phyloP scores from a whole-genome alignment of 2,329 filamentous ascomycete species.

The Sarocladium kiliense region DNA sequence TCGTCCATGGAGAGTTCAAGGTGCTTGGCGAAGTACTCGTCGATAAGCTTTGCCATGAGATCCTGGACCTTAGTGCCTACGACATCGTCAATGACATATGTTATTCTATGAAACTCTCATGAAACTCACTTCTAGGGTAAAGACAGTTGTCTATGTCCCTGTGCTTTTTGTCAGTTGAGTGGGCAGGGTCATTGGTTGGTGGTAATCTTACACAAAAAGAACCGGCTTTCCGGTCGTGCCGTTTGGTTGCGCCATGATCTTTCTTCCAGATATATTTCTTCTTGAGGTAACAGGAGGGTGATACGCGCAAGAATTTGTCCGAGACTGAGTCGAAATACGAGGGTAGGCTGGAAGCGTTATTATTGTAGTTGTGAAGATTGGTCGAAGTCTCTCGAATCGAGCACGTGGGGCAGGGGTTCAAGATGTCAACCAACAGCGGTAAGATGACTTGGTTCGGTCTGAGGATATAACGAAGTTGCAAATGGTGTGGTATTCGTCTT shows the following conservation, averaged over 20 bases:
- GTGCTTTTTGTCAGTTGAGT: slow-evolving; percentile 19
- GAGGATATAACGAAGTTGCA: not conserved
- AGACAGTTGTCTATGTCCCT: slow-evolving; percentile 99
- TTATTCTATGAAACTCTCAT: not conserved
- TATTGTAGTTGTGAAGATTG: not conserved
- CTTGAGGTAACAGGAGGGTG: not conserved
- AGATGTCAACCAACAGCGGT: not conserved
- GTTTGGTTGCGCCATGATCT: not conserved
- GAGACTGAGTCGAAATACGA: not conserved
- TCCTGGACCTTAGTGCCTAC: slow-evolving; percentile 75
- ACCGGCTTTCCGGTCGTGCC: slow-evolving; percentile 28
- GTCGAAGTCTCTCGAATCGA: not conserved
- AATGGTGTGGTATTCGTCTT: not conserved
- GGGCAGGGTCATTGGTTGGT: not conserved
- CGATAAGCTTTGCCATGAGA: slow-evolving; percentile 81
- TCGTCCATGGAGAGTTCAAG: slow-evolving; percentile 70
- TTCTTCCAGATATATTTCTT: not conserved
- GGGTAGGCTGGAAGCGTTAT: not conserved
- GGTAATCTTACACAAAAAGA: slow-evolving; percentile 34
- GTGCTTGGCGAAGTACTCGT: slow-evolving; percentile 59
- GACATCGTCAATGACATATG: not conserved
- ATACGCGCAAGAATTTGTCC: not conserved
- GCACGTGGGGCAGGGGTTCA: slow-evolving; percentile 3
- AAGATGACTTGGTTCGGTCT: not conserved
- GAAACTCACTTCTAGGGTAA: slow-evolving; percentile 71